Conservation (phyloP, 179 eudicot genomes). For the Silene coronaria region DNA sequence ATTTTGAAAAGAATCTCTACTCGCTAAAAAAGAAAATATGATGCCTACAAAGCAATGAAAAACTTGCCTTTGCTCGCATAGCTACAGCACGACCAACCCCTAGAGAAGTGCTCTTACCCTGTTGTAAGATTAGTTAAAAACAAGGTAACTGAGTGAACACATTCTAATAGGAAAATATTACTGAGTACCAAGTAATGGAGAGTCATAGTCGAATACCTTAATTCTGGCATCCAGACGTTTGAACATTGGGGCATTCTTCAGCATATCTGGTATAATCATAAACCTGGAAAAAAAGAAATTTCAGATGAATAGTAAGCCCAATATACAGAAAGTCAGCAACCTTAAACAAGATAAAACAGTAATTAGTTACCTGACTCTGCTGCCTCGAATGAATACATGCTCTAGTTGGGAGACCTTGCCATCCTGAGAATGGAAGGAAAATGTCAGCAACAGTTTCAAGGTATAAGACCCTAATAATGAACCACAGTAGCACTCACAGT, state of each 20-base stretch:
- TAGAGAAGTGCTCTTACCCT: constrained; percentile 89
- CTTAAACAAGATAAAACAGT: background rate
- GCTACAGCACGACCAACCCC: constrained; percentile 98
- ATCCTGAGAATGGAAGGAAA: constrained; percentile 44
- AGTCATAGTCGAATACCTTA: constrained; percentile 44
- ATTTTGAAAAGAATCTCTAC: background rate
- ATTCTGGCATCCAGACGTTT: constrained; percentile 87
- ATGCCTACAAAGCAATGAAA: background rate
- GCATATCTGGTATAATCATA: constrained; percentile 94
- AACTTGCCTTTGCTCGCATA: constrained; percentile 72
- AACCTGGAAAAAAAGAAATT: constrained; percentile 50
- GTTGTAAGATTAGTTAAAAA: constrained; percentile 7
- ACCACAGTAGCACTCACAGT: background rate
- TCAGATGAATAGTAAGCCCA: background rate
- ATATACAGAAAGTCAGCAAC: background rate
- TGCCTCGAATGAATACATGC: constrained; percentile 93
- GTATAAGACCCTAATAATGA: background rate
- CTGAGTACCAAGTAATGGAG: background rate
- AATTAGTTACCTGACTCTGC: constrained; percentile 73
- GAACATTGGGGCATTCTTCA: constrained; percentile 98
- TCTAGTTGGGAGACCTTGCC: constrained; percentile 92
- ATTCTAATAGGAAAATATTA: background rate
- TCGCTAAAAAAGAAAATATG: background rate
- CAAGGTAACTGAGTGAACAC: background rate
- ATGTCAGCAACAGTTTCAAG: constrained; percentile 2